Evolutionary conservation across 2,329 filamentous ascomycete genomes (phyloP), one percentile per base, ranked within the genome.

Genomic region (Phaeomoniella chlamydospora): DNA sequence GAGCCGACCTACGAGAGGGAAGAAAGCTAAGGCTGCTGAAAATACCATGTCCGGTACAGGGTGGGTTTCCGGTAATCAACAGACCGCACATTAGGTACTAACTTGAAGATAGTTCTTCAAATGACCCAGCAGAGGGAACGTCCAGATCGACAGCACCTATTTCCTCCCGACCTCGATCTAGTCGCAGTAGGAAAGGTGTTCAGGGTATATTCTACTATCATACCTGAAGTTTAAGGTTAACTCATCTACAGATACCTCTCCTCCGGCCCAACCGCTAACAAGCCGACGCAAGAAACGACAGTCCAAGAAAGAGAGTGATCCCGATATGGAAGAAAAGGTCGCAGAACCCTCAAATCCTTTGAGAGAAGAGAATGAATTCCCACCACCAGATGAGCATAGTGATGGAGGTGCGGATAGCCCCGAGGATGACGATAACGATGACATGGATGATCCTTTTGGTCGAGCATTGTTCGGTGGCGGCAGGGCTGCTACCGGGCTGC

Each of bases 41-140:
- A 46, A 65, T 45, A 67, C 67, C 53, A 88, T 87, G 82, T 83
- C 82, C 52, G 76, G 71, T 58, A 69, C 71, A 59, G 74, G 74
- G 80, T 86, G 70, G 48, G 71, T 49, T 40, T 26, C 22, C 9
- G 22, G 6, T n/a, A n/a, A n/a, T n/a, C n/a, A n/a, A n/a, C n/a
- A n/a, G n/a, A n/a, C n/a, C n/a, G n/a, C n/a, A n/a, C n/a, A n/a
- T n/a, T n/a, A n/a, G n/a, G n/a, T n/a, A n/a, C n/a, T n/a, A n/a
- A n/a, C n/a, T n/a, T n/a, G n/a, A n/a, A n/a, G n/a, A 6, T 26
- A 26, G 22, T n/a, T 26, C 22, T n/a, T 26, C 22, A 26, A 26
- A n/a, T n/a, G n/a, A 26, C n/a, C 6, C 49, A 31, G 31, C 17
- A 26, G 13, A 5, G 16, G 29, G 22, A 2, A 17, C 15, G 31